Conservation (phyloP, 2,329 filamentous ascomycete species). For the Leptographium flavum region DNA sequence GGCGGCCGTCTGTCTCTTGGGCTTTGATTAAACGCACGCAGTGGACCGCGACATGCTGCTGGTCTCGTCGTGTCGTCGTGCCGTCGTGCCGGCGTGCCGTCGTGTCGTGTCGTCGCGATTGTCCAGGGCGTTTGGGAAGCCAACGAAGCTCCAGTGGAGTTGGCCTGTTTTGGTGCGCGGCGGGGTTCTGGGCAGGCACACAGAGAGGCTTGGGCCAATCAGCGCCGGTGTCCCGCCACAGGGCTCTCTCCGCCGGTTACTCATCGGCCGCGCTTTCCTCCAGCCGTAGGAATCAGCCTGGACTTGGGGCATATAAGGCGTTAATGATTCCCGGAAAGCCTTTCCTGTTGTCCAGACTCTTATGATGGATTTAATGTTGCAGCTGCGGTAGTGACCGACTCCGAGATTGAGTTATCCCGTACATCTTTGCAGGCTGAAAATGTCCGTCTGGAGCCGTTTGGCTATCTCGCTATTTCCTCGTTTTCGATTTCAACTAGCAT, state of each 20-base stretch:
- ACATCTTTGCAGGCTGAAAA: no score
- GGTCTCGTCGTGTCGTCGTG: background rate
- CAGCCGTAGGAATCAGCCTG: no score
- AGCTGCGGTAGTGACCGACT: no score
- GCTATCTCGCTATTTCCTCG: no score
- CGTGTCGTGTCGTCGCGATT: background rate
- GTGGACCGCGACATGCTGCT: background rate
- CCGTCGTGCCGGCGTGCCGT: background rate
- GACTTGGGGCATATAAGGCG: no score
- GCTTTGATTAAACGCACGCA: background rate
- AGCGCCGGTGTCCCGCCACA: background rate
- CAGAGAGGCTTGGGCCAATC: background rate
- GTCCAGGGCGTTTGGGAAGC: background rate
- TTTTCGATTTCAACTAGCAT: no score
- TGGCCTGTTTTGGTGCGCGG: background rate
- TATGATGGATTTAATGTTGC: no score
- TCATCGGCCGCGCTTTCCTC: no score
- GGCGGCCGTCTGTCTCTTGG: background rate
- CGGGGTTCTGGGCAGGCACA: background rate
- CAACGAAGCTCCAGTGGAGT: background rate
- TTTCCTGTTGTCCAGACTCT: no score
- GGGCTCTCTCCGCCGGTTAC: background rate
- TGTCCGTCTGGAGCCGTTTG: no score
- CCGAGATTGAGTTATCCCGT: no score
- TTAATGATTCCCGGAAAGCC: no score